Percentiles rank a stretch among this genome's conserved stretches.
These are phyloP conservation scores for Nannochloris sp. DNA, from an alignment of 139 green algal genomes.

Conservation along the genomic window DNA sequence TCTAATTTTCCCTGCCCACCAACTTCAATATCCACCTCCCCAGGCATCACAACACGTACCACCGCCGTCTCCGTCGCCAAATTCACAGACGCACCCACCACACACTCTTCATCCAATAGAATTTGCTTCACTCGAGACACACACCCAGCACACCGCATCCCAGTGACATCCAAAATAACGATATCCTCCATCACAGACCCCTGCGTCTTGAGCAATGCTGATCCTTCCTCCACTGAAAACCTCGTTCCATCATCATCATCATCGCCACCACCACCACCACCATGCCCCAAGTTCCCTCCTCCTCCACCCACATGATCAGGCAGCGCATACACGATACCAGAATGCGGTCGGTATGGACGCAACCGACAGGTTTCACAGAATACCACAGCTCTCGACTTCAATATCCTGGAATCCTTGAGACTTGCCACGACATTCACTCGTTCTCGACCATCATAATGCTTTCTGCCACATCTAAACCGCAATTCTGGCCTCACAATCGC, in stretches of 20 bases:
- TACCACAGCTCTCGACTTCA: no score
- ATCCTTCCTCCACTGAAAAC: not conserved
- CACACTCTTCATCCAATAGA: conserved; percentile 46
- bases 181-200: not conserved
- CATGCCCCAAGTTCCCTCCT: not conserved
- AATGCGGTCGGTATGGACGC: no score
- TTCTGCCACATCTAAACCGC: no score
- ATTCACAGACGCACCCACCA: conserved; percentile 66
- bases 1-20: not conserved
- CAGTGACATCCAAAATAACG: conserved; percentile 15
- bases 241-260: not conserved
- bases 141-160: conserved; percentile 87
- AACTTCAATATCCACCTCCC: conserved; percentile 3
- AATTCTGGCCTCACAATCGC: no score
- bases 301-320: no score
- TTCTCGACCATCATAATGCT: no score
- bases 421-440: no score
- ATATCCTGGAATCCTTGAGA: no score
- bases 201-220: not conserved
- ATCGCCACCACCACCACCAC: conserved; percentile 3
- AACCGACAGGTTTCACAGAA: no score
- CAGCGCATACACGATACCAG: no score
- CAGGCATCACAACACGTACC: conserved; percentile 27
- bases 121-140: conserved; percentile 62
- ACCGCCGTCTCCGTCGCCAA: conserved; percentile 82